Evolutionary conservation across 306 rosid genomes (phyloP), one percentile per base, ranked within the genome.

Genomic region (Inga laurina): DNA sequence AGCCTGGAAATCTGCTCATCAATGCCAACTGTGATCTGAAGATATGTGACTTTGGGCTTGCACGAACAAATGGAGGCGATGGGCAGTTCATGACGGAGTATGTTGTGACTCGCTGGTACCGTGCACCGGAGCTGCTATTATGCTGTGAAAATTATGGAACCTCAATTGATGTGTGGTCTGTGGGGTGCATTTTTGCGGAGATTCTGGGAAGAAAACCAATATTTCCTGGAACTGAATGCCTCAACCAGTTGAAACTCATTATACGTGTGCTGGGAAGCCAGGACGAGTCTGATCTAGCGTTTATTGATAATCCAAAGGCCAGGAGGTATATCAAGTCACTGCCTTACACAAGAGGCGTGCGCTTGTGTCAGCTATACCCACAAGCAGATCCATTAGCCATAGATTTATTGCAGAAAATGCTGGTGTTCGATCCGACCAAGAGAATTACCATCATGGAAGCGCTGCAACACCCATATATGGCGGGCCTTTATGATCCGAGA

Each of bases 61-160:
- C 98, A 9, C 84, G 97, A 85, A 95, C 98, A 41, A 87, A 86
- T 76, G 82, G 90, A 77, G 91, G 87, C 12, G 85, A 64, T 56
- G 94, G 86, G 14, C 91, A 93, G 85, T 92, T 90, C 84, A 92
- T 95, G 98, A 95, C 97, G 30, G 98, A 93, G 85, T 93, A 95
- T 85, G 97, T 95, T 68, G 97, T 93, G 81, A 91, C 98, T 35
- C 95, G 97, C 34, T 93, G 98, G 98, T 92, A 95, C 65, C 97
- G 98, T 8, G 97, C 98, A 10, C 98, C 98, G 0, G 98, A 95
- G 90, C 92, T 95, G 66, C 91, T 95, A 11, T 74, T 95, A 56
- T 75, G 92, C 78, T 92, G 95, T 79, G 93, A 92, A 87, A 91
- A 86, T 84, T 95, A 95, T 34, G 98, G 98, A 81, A 88, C 95